A percentile compares a stretch with the other conserved stretches of the same genome.
Conservation (phyloP, 2,329 filamentous ascomycete genomes). For the Plenodomus lindquistii region DNA sequence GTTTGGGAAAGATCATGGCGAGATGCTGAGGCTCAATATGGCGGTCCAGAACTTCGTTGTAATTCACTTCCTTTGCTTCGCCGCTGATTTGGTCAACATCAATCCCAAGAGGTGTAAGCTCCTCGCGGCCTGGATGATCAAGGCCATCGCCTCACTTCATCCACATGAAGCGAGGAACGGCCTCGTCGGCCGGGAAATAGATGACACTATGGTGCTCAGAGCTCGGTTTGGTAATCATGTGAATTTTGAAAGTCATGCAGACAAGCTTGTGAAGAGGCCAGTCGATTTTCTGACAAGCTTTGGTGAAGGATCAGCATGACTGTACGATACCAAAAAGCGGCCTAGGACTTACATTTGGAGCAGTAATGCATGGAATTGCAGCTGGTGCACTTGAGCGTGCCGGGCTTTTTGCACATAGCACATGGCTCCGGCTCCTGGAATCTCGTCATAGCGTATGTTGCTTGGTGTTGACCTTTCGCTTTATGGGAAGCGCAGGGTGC, state of each 20-base stretch:
- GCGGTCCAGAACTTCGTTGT: neutral
- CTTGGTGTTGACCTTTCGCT: neutral
- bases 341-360: too few relatives aligned
- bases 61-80: neutral
- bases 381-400: neutral
- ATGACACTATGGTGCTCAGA: constrained; percentile 5
- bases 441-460: neutral
- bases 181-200: constrained; percentile 8
- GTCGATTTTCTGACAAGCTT: constrained; percentile 22
- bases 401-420: neutral
- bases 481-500: too few relatives aligned
- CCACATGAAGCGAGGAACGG: constrained; percentile 13
- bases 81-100: neutral
- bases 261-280: constrained; percentile 28
- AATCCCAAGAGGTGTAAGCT: neutral
- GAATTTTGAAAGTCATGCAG: constrained; percentile 11
- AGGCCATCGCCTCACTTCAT: neutral
- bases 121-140: neutral
- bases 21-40: constrained; percentile 4
- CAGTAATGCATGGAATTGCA: constrained; percentile 7
- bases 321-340: too few relatives aligned
- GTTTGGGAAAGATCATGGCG: neutral
- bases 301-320: too few relatives aligned
- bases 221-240: constrained; percentile 1
- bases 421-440: neutral